These are phyloP conservation scores for Clavispora carvajalis DNA, from an alignment of 805 yeast genomes.

Conservation along the genomic window DNA sequence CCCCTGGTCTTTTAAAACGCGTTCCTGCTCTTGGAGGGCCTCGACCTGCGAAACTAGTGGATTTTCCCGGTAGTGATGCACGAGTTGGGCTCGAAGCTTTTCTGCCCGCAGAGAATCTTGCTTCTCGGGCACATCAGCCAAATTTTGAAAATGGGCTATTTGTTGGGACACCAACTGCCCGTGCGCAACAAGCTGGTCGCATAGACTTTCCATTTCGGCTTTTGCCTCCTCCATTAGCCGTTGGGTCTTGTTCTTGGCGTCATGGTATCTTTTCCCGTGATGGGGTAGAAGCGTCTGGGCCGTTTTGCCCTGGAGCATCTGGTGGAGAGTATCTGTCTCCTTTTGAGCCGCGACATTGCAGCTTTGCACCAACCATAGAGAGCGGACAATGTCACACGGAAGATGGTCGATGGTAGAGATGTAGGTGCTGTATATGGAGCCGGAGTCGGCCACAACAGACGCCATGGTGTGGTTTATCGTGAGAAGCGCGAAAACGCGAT, in stretches of 20 bases:
- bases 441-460: constrained; percentile 18
- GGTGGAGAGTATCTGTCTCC: constrained; percentile 16
- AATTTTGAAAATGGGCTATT: constrained; percentile 19
- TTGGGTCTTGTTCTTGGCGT: constrained; percentile 1
- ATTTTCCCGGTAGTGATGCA: constrained; percentile 27
- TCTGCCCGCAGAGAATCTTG: constrained; percentile 6
- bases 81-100: constrained; percentile 25
- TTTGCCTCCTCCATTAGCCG: constrained; percentile 9
- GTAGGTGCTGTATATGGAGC: constrained; percentile 32
- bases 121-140: constrained; percentile 8
- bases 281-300: not conserved
- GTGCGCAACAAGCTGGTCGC: constrained; percentile 29
- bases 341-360: constrained; percentile 27
- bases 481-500: not conserved
- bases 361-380: constrained; percentile 38
- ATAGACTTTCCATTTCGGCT: constrained; percentile 17
- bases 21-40: constrained; percentile 27
- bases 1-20: constrained; percentile 11
- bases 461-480: not conserved
- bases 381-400: constrained; percentile 39
- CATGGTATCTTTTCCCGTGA: not conserved
- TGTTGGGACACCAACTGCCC: constrained; percentile 20
- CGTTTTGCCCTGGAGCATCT: constrained; percentile 7
- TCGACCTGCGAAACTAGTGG: constrained; percentile 36
- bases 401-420: constrained; percentile 40